phyloP scores from a whole-genome alignment of 257 asterid species.

The Plantago ovata region DNA sequence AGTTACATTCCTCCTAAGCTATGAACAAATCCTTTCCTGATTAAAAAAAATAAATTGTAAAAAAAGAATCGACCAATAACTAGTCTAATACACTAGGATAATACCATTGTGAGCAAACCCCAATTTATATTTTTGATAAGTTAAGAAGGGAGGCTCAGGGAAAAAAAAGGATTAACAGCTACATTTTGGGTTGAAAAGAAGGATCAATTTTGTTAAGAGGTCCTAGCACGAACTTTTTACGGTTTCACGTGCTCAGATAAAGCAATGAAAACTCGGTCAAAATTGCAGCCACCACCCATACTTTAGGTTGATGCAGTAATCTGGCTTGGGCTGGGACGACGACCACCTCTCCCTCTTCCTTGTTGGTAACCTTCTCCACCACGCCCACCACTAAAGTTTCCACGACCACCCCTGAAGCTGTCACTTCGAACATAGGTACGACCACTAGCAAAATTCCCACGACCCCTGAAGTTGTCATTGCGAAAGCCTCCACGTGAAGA shows the following conservation, averaged over 20 bases:
- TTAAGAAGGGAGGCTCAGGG: conserved; percentile 14
- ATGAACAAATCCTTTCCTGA: conserved; percentile 22
- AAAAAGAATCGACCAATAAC: conserved; percentile 16
- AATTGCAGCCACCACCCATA: conserved; percentile 22
- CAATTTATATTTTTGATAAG: conserved; percentile 6
- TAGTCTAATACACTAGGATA: conserved; percentile 29
- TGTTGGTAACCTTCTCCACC: conserved; percentile 42
- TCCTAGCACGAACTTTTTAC: conserved; percentile 1
- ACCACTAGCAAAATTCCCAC: conserved; percentile 51
- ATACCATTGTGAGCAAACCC: conserved; percentile 21
- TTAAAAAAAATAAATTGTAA: conserved; percentile 15
- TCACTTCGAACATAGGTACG: conserved; percentile 54
- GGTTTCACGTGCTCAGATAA: conserved; percentile 18
- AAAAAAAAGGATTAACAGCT: conserved; percentile 11
- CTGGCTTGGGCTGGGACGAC: conserved; percentile 28
- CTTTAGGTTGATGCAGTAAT: conserved; percentile 19
- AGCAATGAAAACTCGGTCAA: conserved; percentile 25
- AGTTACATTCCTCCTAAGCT: conserved; percentile 25
- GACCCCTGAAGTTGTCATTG: conserved; percentile 51
- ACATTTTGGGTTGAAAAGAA: background rate
- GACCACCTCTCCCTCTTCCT: conserved; percentile 42
- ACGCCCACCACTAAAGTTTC: conserved; percentile 31
- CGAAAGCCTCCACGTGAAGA: conserved; percentile 62
- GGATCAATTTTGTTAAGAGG: conserved; percentile 6
- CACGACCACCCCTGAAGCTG: conserved; percentile 49